Conservation (phyloP, 2,329 filamentous ascomycete genomes). For the Cladosporium sp. region DNA sequence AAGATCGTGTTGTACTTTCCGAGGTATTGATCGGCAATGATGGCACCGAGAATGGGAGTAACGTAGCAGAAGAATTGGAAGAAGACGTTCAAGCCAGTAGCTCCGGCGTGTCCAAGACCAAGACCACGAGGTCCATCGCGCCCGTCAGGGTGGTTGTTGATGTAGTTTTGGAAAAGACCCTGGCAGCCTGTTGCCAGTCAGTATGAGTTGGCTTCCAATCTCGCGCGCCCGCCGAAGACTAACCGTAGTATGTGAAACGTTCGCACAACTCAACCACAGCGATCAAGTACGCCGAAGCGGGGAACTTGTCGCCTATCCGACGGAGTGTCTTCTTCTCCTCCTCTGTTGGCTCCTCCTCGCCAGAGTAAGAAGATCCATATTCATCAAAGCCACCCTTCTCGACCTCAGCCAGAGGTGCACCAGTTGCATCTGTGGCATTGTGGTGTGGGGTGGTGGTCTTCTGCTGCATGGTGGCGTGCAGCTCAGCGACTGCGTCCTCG, state of each 20-base stretch:
- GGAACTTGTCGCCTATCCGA: slow-evolving; percentile 48
- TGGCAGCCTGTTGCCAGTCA: slow-evolving; percentile 11
- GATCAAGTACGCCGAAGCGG: slow-evolving; percentile 49
- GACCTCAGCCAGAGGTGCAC: slow-evolving; percentile 6
- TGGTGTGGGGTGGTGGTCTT: background rate
- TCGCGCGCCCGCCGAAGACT: slow-evolving; percentile 21
- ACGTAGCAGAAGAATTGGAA: slow-evolving; percentile 53
- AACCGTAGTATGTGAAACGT: slow-evolving; percentile 41
- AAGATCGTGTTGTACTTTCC: slow-evolving; percentile 71
- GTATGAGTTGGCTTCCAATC: background rate
- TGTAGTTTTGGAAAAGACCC: slow-evolving; percentile 54
- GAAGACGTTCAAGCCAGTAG: slow-evolving; percentile 47
- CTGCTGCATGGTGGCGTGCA: slow-evolving; percentile 13
- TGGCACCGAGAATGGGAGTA: slow-evolving; percentile 48
- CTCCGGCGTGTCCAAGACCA: slow-evolving; percentile 44
- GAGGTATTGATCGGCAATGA: slow-evolving; percentile 65
- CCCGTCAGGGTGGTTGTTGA: slow-evolving; percentile 42
- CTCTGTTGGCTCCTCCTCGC: slow-evolving; percentile 42
- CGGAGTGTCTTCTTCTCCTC: slow-evolving; percentile 46
- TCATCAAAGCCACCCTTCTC: slow-evolving; percentile 19
- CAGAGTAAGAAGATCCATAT: slow-evolving; percentile 28
- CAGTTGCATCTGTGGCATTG: slow-evolving; percentile 13
- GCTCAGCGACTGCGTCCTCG: slow-evolving; percentile 33
- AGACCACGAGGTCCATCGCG: slow-evolving; percentile 43
- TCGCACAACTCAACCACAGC: slow-evolving; percentile 53